These are phyloP conservation scores for Coleophoma crateriformis DNA, from an alignment of 2,329 filamentous ascomycete species.

Conservation along the genomic window DNA sequence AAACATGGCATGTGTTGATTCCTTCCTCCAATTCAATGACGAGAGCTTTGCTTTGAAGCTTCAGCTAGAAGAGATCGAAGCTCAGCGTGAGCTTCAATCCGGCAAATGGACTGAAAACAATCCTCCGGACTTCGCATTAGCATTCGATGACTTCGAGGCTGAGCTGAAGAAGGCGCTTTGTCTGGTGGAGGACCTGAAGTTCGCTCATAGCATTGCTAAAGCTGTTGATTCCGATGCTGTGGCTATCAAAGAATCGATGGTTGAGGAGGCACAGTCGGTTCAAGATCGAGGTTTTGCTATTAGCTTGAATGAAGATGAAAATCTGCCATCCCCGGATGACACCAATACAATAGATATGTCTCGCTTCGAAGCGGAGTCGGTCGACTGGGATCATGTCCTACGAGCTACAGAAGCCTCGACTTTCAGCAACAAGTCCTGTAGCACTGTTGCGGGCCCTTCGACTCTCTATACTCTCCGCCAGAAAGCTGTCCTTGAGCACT, in stretches of 20 bases:
- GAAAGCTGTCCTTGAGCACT: conserved; percentile 13
- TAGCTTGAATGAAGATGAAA: conserved; percentile 5
- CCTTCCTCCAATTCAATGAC: conserved; percentile 14
- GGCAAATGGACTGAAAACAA: conserved; percentile 15
- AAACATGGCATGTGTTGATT: conserved; percentile 6
- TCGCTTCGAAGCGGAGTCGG: conserved; percentile 7
- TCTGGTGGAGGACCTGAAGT: conserved; percentile 14
- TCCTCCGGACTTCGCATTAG: conserved; percentile 16
- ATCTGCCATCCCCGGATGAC: conserved; percentile 5
- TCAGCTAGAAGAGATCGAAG: conserved; percentile 17
- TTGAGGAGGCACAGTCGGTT: conserved; percentile 9
- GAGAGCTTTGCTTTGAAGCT: conserved; percentile 18
- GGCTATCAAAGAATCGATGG: conserved; percentile 1
- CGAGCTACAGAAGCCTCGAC: conserved; percentile 13
- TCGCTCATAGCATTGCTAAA: conserved; percentile 8
- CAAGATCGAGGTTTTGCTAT: conserved; percentile 9
- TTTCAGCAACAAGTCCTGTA: conserved; percentile 8
- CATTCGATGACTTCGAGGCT: conserved; percentile 17
- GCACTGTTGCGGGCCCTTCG: conserved; percentile 12
- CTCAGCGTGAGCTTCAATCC: conserved; percentile 13
- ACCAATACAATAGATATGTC: conserved; percentile 5
- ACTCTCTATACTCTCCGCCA: conserved; percentile 9
- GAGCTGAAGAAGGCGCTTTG: conserved; percentile 14
- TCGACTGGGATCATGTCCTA: conserved; percentile 12
- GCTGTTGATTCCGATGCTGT: conserved; percentile 1